phyloP scores from a whole-genome alignment of 352 stramenopile genomes.

The Globisporangium iwayamae region DNA sequence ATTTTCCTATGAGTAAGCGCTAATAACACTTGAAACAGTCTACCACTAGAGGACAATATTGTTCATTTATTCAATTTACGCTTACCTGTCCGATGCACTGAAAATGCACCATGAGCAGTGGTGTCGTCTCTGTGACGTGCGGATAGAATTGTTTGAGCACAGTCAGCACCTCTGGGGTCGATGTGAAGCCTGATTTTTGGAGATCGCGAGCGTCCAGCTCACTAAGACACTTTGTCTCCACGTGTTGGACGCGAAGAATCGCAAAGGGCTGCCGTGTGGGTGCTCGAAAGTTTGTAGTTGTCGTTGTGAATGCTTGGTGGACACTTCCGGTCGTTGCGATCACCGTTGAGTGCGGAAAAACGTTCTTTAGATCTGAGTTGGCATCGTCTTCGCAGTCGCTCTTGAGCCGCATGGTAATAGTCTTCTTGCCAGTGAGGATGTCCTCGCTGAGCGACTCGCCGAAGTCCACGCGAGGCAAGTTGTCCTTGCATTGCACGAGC shows the following conservation, averaged over 20 bases:
- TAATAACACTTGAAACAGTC: too few relatives aligned
- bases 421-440: conserved; percentile 44
- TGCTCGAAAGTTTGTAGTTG: conserved; percentile 14
- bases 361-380: conserved; percentile 49
- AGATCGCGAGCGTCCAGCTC: conserved; percentile 31
- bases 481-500: not conserved
- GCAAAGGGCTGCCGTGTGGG: conserved; percentile 32
- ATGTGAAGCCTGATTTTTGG: conserved; percentile 40
- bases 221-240: conserved; percentile 27
- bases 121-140: conserved; percentile 33
- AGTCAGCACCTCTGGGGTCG: conserved; percentile 31
- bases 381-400: conserved; percentile 42
- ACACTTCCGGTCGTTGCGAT: conserved; percentile 24
- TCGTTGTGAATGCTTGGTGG: conserved; percentile 16
- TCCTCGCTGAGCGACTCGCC: conserved; percentile 34
- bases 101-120: conserved; percentile 53
- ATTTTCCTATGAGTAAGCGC: not conserved
- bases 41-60: too few relatives aligned
- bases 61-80: not conserved
- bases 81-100: conserved; percentile 23
- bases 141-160: conserved; percentile 61
- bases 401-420: conserved; percentile 61
- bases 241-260: conserved; percentile 36
- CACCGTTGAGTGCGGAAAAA: conserved; percentile 34
- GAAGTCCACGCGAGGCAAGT: conserved; percentile 59